Percentiles rank a stretch among this genome's conserved stretches.
These are phyloP conservation scores for Dioszegia crocea DNA, from an alignment of 768 basidiomycete species.

Conservation along the genomic window DNA sequence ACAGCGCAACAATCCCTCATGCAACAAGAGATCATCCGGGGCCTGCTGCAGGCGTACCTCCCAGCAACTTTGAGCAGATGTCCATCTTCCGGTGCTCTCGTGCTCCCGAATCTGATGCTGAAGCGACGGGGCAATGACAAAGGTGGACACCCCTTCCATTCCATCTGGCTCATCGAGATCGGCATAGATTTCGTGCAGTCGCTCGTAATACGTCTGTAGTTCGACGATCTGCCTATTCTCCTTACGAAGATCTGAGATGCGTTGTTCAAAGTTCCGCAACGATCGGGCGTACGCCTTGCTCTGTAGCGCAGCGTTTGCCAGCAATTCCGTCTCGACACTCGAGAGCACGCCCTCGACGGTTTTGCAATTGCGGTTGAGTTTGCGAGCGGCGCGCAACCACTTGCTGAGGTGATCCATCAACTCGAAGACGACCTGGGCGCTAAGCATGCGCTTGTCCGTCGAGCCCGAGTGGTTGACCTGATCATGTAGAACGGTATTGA, in stretches of 20 bases:
- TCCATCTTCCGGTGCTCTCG: slow-evolving; percentile 95
- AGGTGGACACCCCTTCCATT: slow-evolving; percentile 92
- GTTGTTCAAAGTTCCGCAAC: slow-evolving; percentile 89
- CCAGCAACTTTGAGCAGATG: slow-evolving; percentile 98
- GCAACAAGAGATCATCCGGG: slow-evolving; percentile 81
- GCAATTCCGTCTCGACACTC: slow-evolving; percentile 77
- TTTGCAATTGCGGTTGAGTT: slow-evolving; percentile 55
- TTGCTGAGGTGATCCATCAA: slow-evolving; percentile 90
- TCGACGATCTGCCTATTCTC: slow-evolving; percentile 52
- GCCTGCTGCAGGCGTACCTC: slow-evolving; percentile 86
- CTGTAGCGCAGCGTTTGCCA: slow-evolving; percentile 88
- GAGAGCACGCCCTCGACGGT: slow-evolving; percentile 66
- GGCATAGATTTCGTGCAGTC: slow-evolving; percentile 91
- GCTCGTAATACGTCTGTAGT: slow-evolving; percentile 73
- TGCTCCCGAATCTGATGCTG: slow-evolving; percentile 97
- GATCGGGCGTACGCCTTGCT: slow-evolving; percentile 92
- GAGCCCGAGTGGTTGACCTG: slow-evolving; percentile 69
- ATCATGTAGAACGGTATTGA: slow-evolving; percentile 76
- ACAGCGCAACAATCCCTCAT: slow-evolving; percentile 84
- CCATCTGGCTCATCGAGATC: slow-evolving; percentile 96
- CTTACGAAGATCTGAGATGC: slow-evolving; percentile 57
- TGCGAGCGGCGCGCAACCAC: slow-evolving; percentile 71
- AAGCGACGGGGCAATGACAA: slow-evolving; percentile 80
- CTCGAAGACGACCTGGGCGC: slow-evolving; percentile 96
- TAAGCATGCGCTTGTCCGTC: slow-evolving; percentile 77